These are phyloP conservation scores for Sugiyamaella novakii DNA, from an alignment of 1,139 yeast species.

Conservation along the genomic window DNA sequence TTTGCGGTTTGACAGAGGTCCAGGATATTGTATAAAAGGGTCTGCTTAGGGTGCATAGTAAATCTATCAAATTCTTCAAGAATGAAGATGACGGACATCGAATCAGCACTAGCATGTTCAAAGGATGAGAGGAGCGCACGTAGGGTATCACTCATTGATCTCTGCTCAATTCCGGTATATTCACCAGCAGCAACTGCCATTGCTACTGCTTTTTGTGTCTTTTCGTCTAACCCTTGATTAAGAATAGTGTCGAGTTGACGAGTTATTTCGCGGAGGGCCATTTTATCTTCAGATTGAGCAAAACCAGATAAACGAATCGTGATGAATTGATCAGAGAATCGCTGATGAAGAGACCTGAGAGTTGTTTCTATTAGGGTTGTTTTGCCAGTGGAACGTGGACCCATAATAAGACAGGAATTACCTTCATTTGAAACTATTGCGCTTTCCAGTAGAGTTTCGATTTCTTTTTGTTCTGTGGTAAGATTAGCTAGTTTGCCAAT, in stretches of 20 bases:
- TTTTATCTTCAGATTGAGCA: slow-evolving; percentile 71
- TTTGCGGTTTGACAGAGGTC: slow-evolving; percentile 73
- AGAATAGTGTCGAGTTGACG: slow-evolving; percentile 61
- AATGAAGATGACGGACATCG: slow-evolving; percentile 57
- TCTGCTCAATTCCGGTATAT: slow-evolving; percentile 46
- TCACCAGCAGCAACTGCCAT: slow-evolving; percentile 21
- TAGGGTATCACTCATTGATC: slow-evolving; percentile 57
- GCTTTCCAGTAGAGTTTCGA: slow-evolving; percentile 61
- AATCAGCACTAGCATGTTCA: slow-evolving; percentile 31
- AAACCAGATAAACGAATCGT: slow-evolving; percentile 68
- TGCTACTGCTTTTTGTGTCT: slow-evolving; percentile 10
- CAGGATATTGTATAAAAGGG: slow-evolving; percentile 80
- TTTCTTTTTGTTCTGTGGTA: slow-evolving; percentile 44
- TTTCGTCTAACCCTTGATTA: slow-evolving; percentile 5
- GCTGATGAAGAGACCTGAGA: slow-evolving; percentile 48
- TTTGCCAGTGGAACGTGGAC: slow-evolving; percentile 82
- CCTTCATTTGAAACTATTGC: slow-evolving; percentile 74
- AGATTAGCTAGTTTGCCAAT: slow-evolving; percentile 36
- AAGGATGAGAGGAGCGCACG: slow-evolving; percentile 51
- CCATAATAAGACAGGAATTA: slow-evolving; percentile 76
- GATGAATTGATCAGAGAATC: slow-evolving; percentile 53
- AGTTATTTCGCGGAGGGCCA: slow-evolving; percentile 84
- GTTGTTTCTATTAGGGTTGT: slow-evolving; percentile 64
- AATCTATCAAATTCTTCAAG: slow-evolving; percentile 86
- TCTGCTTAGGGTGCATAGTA: slow-evolving; percentile 65